Evolutionary conservation across 2,329 filamentous ascomycete genomes (phyloP), one percentile per base, ranked within the genome.

Genomic region (Alternaria triticimaculans): DNA sequence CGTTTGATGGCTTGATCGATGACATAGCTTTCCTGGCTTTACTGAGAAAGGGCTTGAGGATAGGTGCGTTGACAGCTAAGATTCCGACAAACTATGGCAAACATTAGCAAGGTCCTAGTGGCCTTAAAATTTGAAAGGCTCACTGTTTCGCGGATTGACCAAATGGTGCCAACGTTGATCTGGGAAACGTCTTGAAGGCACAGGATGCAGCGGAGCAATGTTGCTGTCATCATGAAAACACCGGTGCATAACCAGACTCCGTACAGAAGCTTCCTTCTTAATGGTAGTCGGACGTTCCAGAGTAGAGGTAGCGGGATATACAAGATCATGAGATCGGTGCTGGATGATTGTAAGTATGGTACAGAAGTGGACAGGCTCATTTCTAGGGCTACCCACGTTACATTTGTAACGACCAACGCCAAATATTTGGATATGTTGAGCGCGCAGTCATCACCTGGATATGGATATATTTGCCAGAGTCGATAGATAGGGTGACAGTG

Each of bases 401-500:
- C 33, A 20, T 63, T 63, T 11, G 63, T 63, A 12, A 63, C 60
- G 21, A 59, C 60, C n/a, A 59, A 20, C 23, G 54, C 60, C 12
- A 63, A 5, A 21, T 65, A 65, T n/a, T 65, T 65, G 9, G 62
- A 64, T 15, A 62, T 64, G 20, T 64, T 58, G 14, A 62, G 59
- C 8, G 62, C 62, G 20, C 62, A 64, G 21, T 62, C 62, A 25
- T 64, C 57, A 15, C 62, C 58, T 1, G 62, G 62, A 41, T 67
- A 61, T 8, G 64, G 64, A 48, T 64, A 62, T 20, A 65, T 55
- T 41, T 65, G 62, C 64, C 64, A 67, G 10, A 62, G 50, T n/a
- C 55, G 58, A 49, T 53, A 33, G 11, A 65, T 28, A 4, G 64
- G 64, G 21, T 61, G 58, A 45, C 58, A 67, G 21, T 64, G 64